Base-by-base conservation (phyloP, 2,329 filamentous ascomycete genomes). In the Neopestalotiopsis rosae region DNA sequence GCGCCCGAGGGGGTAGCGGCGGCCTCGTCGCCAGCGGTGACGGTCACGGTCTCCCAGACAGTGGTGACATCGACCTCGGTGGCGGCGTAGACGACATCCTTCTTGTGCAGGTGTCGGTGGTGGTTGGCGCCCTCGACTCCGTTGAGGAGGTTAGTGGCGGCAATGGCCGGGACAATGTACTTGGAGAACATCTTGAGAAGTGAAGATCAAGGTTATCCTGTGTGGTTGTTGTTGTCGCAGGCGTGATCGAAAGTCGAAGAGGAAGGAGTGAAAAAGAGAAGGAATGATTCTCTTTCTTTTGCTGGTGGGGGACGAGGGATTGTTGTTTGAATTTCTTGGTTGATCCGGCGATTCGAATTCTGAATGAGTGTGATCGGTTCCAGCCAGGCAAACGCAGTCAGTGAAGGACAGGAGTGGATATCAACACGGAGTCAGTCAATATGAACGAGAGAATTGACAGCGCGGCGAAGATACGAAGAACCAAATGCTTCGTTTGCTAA, bases 51-150 rank as follows among this genome's bases (percentile, higher is more conserved):
- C 24, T 74, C 73, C 61, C 72, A 75, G n/a, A 77, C 75, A 49
- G 76, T 78, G 63, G 75, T 69, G 61, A 78, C 56, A 9, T 76
- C 74, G n/a, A 75, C 74, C 63, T 78, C 76, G 7, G 77, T 79
- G 7, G 70, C 72, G 9, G 72, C 75, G 66, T 72, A 78, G 52
- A 72, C 73, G 67, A 78, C 66, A 1, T 75, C 75, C 32, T 73
- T 73, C 73, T 77, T 76, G 65, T 79, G 76, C 58, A 72, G 30
- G 70, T 76, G 76, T 56, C 74, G 75, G 56, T 78, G 75, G 57
- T 71, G 67, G 61, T 72, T 70, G 24, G 70, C 72, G 59, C 73
- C 76, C 30, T 72, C 69, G 20, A 74, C 77, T 66, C 74, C 74
- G 61, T 73, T 71, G n/a, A 79, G 69, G 20, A 75, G 73, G 67